Evolutionary conservation across 2,329 filamentous ascomycete species (phyloP).

Genomic region (Hirsutella rhossiliensis): DNA sequence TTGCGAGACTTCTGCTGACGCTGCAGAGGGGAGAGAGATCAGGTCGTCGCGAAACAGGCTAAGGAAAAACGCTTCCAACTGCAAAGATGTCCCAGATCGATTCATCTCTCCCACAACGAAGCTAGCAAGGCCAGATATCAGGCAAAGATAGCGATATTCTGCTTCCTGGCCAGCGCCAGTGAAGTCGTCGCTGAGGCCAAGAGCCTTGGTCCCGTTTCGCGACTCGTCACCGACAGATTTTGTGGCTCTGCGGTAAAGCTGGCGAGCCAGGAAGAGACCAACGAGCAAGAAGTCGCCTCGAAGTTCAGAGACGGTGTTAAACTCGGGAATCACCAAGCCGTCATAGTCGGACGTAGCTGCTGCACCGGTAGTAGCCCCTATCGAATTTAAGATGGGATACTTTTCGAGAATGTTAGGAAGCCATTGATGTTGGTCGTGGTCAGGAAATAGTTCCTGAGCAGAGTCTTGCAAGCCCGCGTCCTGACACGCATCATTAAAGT

Average conservation of each 20-base stretch:
- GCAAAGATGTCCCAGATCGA: conserved; percentile 19
- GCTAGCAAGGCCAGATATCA: conserved; percentile 22
- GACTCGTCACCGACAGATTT: conserved; percentile 12
- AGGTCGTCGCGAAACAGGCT: conserved; percentile 24
- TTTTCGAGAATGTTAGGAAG: conserved; percentile 10
- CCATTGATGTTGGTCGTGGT: conserved; percentile 9
- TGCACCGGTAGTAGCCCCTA: conserved; percentile 1
- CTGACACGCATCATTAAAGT: conserved; percentile 28
- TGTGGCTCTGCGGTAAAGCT: conserved; percentile 29
- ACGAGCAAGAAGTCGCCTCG: conserved; percentile 26
- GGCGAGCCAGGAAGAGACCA: conserved; percentile 22
- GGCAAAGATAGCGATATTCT: conserved; percentile 22
- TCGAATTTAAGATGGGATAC: conserved; percentile 15
- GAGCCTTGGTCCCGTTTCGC: conserved; percentile 7
- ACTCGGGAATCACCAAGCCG: conserved; percentile 4
- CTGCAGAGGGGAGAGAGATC: conserved; percentile 8
- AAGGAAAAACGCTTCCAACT: conserved; percentile 20
- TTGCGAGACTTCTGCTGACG: conserved; percentile 3
- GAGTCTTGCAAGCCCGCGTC: not conserved
- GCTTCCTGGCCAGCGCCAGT: conserved; percentile 11
- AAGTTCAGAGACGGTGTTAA: conserved; percentile 11
- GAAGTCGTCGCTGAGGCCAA: conserved; percentile 22
- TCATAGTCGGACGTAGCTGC: not conserved
- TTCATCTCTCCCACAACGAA: conserved; percentile 24
- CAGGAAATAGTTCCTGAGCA: not conserved